Base-by-base conservation (phyloP, 805 yeast species). In the Wickerhamiella hasegawae region DNA sequence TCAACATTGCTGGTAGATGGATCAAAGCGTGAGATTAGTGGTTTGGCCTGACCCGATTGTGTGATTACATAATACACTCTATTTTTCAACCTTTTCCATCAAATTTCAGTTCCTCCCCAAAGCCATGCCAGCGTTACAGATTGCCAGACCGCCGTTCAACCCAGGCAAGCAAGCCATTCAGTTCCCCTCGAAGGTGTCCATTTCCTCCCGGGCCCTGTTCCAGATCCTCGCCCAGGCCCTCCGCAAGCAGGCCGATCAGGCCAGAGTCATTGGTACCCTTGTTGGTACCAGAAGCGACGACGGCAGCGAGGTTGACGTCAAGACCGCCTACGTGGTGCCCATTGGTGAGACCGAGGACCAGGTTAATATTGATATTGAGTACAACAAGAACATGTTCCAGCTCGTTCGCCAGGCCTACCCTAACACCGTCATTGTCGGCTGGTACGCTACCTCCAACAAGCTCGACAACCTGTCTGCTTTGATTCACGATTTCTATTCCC, bases 271-370 rank as follows among this genome's bases (percentile, higher is more conserved):
- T 46, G 94, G 94, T 41, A 79, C 93, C 11, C 65, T 83, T 40
- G 62, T 83, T 32, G 94, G 94, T 23, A 58, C 68, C 32, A 69
- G 93, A 54, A 76, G 85, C 18, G 93, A 82, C 41, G 94, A 82
- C 53, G 92, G 92, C 11, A 60, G 70, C 14, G 77, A 69, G 47
- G 65, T 79, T 31, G 87, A 76, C 48, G 62, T 83, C 47, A 69
- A 72, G 52, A 79, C 73, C 42, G 78, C 83, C 15, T 83, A 76
- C 57, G 68, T 81, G 54, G 90, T 83, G 38, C 90, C 93, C 31
- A 81, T 81, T 49, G 63, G 62, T 33, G 92, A 79, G 53, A 67
- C 67, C 33, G 81, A 73, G 28, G 90, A 78, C 41, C 76, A 81
- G 44, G 71, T 83, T 42, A 68, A 76, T 40, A 73, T 83, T 41